These are phyloP conservation scores for Candida boleticola DNA, from an alignment of 805 yeast species.

Conservation along the genomic window DNA sequence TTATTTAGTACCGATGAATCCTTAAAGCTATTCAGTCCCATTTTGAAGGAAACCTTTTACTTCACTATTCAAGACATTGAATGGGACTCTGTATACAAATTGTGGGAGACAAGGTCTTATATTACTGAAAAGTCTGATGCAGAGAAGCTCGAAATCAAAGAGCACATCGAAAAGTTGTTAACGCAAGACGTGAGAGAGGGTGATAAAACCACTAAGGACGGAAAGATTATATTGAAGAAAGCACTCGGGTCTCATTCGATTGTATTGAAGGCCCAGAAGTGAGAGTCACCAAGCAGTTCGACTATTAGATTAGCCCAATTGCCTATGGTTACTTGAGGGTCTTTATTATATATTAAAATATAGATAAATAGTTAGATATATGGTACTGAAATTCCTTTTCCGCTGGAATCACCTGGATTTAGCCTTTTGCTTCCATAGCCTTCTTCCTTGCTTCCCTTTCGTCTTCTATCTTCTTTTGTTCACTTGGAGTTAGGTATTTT, in stretches of 20 bases:
- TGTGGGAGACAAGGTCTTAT: conserved; percentile 57
- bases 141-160: conserved; percentile 31
- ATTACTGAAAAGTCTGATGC: conserved; percentile 43
- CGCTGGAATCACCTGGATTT: background rate
- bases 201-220: conserved; percentile 9
- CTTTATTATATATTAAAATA: background rate
- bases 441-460: conserved; percentile 2
- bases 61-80: conserved; percentile 14
- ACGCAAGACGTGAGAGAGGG: conserved; percentile 14
- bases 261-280: conserved; percentile 11
- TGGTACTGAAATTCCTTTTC: background rate
- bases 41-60: conserved; percentile 3
- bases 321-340: too few relatives aligned
- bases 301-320: too few relatives aligned
- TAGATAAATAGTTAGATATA: background rate
- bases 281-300: too few relatives aligned
- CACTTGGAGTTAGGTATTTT: background rate
- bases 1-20: conserved; percentile 21
- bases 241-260: conserved; percentile 25
- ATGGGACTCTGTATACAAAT: conserved; percentile 39
- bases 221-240: conserved; percentile 16
- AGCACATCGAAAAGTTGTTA: conserved; percentile 27
- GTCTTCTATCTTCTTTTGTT: conserved; percentile 1
- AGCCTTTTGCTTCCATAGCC: background rate
- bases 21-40: background rate